phyloP scores from a whole-genome alignment of 345 rosid species.

The Eucalyptus cloeziana region DNA sequence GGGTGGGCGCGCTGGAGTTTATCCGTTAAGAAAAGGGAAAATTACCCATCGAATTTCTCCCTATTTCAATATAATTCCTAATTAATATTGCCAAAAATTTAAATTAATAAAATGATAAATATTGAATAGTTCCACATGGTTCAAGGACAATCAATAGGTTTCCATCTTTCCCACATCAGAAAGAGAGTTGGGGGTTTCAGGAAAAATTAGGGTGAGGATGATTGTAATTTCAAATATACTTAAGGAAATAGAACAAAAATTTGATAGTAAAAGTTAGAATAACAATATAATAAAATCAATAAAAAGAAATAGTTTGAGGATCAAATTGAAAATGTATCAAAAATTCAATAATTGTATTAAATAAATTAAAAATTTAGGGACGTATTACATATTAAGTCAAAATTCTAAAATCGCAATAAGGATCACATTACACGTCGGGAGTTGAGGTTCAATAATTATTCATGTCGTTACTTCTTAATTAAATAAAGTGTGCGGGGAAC shows the following conservation, averaged over 20 bases:
- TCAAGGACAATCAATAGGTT: rapidly evolving
- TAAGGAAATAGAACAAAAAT: rapidly evolving
- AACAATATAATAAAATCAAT: rapidly evolving
- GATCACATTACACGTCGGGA: rapidly evolving
- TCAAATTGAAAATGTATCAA: rapidly evolving
- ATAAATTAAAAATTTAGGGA: rapidly evolving
- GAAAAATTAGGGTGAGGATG: rapidly evolving
- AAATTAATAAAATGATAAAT: too few relatives aligned
- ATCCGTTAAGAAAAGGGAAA: neutral
- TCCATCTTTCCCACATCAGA: too few relatives aligned
- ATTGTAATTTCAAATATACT: too few relatives aligned
- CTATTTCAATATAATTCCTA: too few relatives aligned
- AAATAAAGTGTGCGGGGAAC: neutral
- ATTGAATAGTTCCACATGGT: rapidly evolving
- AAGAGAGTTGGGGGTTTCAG: rapidly evolving
- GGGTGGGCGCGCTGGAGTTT: neutral
- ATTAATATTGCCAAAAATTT: rapidly evolving
- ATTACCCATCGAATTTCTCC: too few relatives aligned
- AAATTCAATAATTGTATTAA: rapidly evolving
- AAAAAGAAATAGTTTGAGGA: rapidly evolving
- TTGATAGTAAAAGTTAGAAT: rapidly evolving
- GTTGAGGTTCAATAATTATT: too few relatives aligned
- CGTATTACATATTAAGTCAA: rapidly evolving
- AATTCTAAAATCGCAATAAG: rapidly evolving
- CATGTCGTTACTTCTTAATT: neutral